These are phyloP conservation scores for Grigorovia yakushimaensis DNA, from an alignment of 805 yeast genomes.

Conservation along the genomic window DNA sequence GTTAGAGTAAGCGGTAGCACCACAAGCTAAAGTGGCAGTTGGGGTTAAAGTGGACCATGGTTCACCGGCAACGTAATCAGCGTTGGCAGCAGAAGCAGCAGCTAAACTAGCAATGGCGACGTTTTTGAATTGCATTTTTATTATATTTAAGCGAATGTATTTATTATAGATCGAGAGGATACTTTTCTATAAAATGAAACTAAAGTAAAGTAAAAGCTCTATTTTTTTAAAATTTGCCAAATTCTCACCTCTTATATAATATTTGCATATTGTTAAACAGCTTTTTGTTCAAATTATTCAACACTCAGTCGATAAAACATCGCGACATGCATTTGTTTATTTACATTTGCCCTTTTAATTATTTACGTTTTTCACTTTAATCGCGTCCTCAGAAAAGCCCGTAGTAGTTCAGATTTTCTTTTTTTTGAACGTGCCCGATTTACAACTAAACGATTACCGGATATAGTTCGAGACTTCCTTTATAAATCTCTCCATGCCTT, in stretches of 20 bases:
- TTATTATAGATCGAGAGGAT: background rate
- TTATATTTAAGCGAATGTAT: constrained; percentile 2
- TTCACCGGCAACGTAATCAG: constrained; percentile 11
- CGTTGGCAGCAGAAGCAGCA: constrained; percentile 23
- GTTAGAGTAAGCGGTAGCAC: constrained; percentile 43
- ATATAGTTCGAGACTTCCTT: background rate
- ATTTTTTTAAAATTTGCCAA: background rate
- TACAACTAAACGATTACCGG: background rate
- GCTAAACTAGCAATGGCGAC: constrained; percentile 14
- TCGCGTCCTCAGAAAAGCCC: background rate
- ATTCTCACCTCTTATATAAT: background rate
- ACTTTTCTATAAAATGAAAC: background rate
- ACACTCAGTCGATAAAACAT: background rate
- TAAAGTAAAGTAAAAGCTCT: background rate
- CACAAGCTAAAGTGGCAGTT: constrained; percentile 41
- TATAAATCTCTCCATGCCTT: background rate
- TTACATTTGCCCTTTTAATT: background rate
- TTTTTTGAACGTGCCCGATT: background rate
- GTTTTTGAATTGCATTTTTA: constrained; percentile 20
- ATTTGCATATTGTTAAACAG: background rate
- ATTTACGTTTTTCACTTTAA: background rate
- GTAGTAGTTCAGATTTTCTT: background rate
- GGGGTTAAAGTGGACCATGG: constrained; percentile 69
- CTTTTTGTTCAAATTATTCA: background rate
- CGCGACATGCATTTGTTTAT: background rate